Evolutionary conservation across 139 green algal genomes (phyloP), one percentile per base, ranked within the genome.

Genomic region (Chlamydomonas sphaeroides): DNA sequence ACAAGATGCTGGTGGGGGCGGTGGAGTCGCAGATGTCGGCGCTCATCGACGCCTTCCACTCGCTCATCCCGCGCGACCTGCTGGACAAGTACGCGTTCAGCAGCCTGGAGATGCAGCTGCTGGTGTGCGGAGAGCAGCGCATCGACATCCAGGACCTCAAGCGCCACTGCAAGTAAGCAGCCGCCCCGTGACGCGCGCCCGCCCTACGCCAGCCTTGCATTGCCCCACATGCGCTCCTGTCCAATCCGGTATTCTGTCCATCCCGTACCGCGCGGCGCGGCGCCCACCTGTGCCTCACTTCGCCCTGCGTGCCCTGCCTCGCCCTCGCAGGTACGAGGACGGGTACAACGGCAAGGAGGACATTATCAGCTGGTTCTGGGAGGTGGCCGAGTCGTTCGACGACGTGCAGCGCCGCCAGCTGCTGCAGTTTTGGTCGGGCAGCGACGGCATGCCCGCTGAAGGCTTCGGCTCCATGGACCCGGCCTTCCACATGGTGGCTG

Each of bases 31-130:
- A 93, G 78, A 91, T 91, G 87, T 85, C 66, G 28, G 86, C 85
- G 32, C 67, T 93, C 33, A 93, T 93, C 48, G 90, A 93, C 62
- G 87, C 90, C 20, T 93, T 93, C 85, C 87, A 93, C 79, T 85
- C 70, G 20, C 59, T 93, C 53, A 84, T 93, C 59, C 90, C 90
- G 33, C 83, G 89, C 5, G 89, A 93, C 62, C 83, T 93, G 66
- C 33, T 93, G 88, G 94, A 92, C 33, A 93, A 86, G 75, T 97
- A 95, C 86, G 57, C 48, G 25, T 95, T 98, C 88, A 95, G 91
- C 57, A 90, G 94, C 76, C 86, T 96, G 69, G 94, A 93, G 84
- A 85, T 93, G 87, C 90, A 91, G 90, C 87, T 91, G 68, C 85
- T 93, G 73, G 90, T 93, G 30, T 93, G 90, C 73, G 90, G 90